phyloP scores from a whole-genome alignment of 352 stramenopile species.

The Phytopythium ostracodes region DNA sequence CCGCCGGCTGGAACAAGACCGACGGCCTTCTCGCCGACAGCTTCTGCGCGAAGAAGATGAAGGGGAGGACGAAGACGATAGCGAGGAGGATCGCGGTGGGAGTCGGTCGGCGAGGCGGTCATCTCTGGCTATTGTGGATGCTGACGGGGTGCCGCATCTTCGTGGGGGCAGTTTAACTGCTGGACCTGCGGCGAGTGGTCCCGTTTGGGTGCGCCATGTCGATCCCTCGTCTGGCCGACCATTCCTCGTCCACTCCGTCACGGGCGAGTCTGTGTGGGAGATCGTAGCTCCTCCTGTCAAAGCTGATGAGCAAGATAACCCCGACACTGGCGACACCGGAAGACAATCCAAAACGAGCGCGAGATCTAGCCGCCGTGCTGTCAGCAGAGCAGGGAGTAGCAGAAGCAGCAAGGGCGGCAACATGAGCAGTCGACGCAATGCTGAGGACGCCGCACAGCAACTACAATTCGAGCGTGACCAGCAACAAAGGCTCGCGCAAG shows the following conservation, averaged over 20 bases:
- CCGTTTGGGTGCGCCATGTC: constrained; percentile 61
- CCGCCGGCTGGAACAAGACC: background rate
- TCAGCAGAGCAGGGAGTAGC: background rate
- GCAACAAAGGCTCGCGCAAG: background rate
- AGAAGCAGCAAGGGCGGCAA: background rate
- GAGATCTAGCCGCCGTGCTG: background rate
- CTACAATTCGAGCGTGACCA: constrained; percentile 11
- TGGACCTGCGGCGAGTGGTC: constrained; percentile 13
- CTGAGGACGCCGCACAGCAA: background rate
- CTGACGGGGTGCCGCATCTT: constrained; percentile 12
- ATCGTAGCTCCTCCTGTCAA: constrained; percentile 15
- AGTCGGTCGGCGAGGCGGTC: background rate
- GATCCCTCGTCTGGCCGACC: constrained; percentile 41
- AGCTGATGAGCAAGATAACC: background rate
- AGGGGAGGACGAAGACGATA: background rate
- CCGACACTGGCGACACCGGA: background rate
- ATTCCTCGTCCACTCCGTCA: constrained; percentile 70
- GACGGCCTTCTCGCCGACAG: background rate
- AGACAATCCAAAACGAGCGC: constrained; percentile 4
- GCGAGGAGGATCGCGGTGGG: background rate
- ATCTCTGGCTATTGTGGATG: constrained; percentile 25
- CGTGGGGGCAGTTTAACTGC: background rate
- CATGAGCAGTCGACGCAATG: background rate
- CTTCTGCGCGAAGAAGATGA: constrained; percentile 5
- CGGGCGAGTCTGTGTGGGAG: constrained; percentile 68